Evolutionary conservation across 2,329 filamentous ascomycete species (phyloP), one percentile per base, ranked within the genome.

Genomic region (Anisogramma anomala): DNA sequence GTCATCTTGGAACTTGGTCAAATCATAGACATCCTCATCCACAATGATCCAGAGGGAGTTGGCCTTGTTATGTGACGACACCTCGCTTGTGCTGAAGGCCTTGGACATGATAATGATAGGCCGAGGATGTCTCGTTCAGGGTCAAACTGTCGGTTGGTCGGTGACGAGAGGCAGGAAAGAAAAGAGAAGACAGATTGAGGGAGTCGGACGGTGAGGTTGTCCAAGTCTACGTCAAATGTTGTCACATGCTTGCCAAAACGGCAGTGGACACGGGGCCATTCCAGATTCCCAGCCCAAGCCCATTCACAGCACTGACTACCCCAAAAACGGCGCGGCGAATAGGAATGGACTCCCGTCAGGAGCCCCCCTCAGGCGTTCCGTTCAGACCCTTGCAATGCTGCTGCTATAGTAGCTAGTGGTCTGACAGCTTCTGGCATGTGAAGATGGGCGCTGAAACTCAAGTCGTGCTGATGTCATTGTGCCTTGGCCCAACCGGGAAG

Each of bases 1-100:
- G 50, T 88, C 82, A 46, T 88, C 80, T 60, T 85, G 82, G 61
- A 89, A 89, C 57, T 79, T 87, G 53, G 87, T 94, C 54, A 96
- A 61, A 58, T 98, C 89, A 63, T 94, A 96, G 52, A 96, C 89
- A 63, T 96, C 89, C 55, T 88, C 83, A 52, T 96, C 89, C 51
- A 96, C 79, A 50, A 93, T 77, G 56, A 96, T 84, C 77, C 80
- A 96, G 47, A 95, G 71, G 58, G 80, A 81, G 57, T 86, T 78
- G 33, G 80, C 64, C 67, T 89, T 94, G 72, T 86, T 94, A 65
- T 96, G 88, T 65, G 83, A 78, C 58, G 88, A 80, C 49, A 98
- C 89, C 60, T 95, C 88, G 67, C 74, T 74, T 50, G 79, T 72
- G 41, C 80, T 82, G 61, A 94, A 95, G 22, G 76, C 82, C 66